Evolutionary conservation across 495 filamentous ascomycete species (phyloP), one percentile per base, ranked within the genome.

Genomic region (Xylaria palmicola): DNA sequence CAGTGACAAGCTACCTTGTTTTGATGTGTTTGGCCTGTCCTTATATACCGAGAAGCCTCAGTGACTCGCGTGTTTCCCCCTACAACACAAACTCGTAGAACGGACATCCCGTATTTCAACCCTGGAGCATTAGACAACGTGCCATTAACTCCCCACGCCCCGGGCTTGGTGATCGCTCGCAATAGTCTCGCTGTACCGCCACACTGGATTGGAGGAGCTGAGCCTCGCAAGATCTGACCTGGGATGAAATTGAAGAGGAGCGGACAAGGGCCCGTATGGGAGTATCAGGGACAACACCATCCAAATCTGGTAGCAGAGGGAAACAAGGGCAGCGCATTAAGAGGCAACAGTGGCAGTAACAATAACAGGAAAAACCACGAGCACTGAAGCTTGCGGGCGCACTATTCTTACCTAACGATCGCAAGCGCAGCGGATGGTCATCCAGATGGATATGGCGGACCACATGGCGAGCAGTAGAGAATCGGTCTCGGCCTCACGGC

Each of bases 401-500:
- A 34, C 19, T 24, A 39, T 45, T 54, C n/a, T 22, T 34, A 7
- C 29, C 12, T 6, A 34, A 37, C 5, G n/a, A 43, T 17, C 22
- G 27, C 26, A 47, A 32, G 37, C 29, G 34, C 9, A 17, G 15
- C 20, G 12, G 55, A 26, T 36, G 8, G 4, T 20, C 40, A 15
- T 12, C 49, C 7, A 48, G 27, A 61, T 61, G 59, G 56, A 59
- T 50, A 17, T 50, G 22, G 20, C 56, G 9, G 50, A 40, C 41
- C 41, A 44, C 50, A 43, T 41, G 59, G 50, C 39, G 40, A 48
- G 22, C n/a, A 48, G n/a, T 55, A 62, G 55, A 47, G 68, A 71
- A 32, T 50, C 64, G 60, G 70, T 60, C 19, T 63, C 56, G 26
- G 39, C 56, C 30, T 65, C 68, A 37, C 62, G 64, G 52, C 37